Percentiles rank a stretch among this genome's conserved stretches.
These are phyloP conservation scores for Fusarium sarcochroum DNA, from an alignment of 2,329 filamentous ascomycete genomes.

Conservation along the genomic window DNA sequence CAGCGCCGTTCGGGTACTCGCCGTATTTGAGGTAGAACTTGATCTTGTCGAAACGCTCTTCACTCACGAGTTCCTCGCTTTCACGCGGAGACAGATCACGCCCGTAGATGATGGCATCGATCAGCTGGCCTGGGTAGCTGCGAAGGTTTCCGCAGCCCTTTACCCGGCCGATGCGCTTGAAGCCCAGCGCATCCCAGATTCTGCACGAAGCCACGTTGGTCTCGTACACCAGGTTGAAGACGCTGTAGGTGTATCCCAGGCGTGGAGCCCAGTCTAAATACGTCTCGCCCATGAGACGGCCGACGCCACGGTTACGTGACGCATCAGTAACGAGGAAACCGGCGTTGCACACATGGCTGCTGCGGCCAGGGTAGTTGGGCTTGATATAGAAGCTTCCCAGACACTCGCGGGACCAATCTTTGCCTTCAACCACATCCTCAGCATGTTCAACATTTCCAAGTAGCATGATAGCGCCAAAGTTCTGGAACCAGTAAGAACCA, in stretches of 20 bases:
- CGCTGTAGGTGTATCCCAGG: slow-evolving; percentile 90
- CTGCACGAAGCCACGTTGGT: slow-evolving; percentile 91
- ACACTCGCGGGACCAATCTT: slow-evolving; percentile 85
- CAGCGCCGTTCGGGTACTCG: slow-evolving; percentile 92
- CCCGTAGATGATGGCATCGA: slow-evolving; percentile 85
- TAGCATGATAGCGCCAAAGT: slow-evolving; percentile 90
- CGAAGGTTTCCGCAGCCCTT: slow-evolving; percentile 78
- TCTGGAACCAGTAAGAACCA: slow-evolving; percentile 89
- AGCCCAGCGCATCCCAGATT: slow-evolving; percentile 92
- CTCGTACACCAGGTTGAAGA: slow-evolving; percentile 96
- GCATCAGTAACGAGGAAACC: slow-evolving; percentile 83
- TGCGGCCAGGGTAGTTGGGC: slow-evolving; percentile 91
- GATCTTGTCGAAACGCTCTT: slow-evolving; percentile 99
- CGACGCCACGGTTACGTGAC: slow-evolving; percentile 80
- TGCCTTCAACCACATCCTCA: slow-evolving; percentile 69
- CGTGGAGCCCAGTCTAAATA: slow-evolving; percentile 84
- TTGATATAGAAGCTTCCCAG: slow-evolving; percentile 95
- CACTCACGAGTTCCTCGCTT: slow-evolving; percentile 86
- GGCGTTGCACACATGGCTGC: slow-evolving; percentile 91
- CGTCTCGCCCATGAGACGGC: slow-evolving; percentile 80
- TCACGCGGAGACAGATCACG: slow-evolving; percentile 71
- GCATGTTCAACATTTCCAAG: slow-evolving; percentile 78
- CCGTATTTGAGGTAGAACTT: slow-evolving; percentile 96
- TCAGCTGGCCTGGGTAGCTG: slow-evolving; percentile 76
- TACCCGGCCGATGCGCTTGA: slow-evolving; percentile 91